Evolutionary conservation across 2,329 filamentous ascomycete genomes (phyloP).

Genomic region (Exophiala sp.): DNA sequence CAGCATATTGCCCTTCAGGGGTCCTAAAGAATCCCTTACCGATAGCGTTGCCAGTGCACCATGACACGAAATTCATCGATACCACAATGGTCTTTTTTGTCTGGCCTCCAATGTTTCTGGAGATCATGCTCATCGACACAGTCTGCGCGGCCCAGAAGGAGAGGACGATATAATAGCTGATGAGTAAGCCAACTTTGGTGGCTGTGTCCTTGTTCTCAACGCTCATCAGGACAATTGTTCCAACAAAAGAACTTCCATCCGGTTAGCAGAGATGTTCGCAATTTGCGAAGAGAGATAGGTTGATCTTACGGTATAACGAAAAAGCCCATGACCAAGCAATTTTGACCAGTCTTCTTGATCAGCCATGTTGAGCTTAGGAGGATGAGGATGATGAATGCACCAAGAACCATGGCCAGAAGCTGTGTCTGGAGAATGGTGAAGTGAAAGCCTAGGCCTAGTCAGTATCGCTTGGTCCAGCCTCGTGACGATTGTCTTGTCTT

Average conservation of each 20-base stretch:
- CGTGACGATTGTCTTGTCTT: no score
- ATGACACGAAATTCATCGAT: conserved; percentile 64
- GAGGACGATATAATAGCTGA: conserved; percentile 69
- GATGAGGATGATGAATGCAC: conserved; percentile 68
- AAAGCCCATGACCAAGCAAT: conserved; percentile 58
- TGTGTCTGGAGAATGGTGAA: no score
- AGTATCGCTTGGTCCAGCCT: no score
- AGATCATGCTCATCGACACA: conserved; percentile 60
- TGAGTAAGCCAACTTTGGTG: conserved; percentile 60
- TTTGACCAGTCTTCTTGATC: conserved; percentile 64
- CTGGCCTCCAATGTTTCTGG: conserved; percentile 64
- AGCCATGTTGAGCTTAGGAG: conserved; percentile 61
- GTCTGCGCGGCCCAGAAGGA: conserved; percentile 73
- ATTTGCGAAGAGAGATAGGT: neutral
- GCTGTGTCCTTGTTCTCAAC: conserved; percentile 53
- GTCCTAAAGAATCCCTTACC: neutral
- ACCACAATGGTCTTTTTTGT: conserved; percentile 67
- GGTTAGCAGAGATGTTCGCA: neutral
- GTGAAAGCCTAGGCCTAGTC: no score
- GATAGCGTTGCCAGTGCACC: conserved; percentile 63
- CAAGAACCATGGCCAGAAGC: no score
- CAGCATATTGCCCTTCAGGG: neutral
- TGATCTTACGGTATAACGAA: conserved; percentile 54
- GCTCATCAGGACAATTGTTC: conserved; percentile 66
- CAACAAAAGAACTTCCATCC: conserved; percentile 52